Evolutionary conservation across 805 yeast species (phyloP).

Genomic region (Saccharomycopsis javanensis): DNA sequence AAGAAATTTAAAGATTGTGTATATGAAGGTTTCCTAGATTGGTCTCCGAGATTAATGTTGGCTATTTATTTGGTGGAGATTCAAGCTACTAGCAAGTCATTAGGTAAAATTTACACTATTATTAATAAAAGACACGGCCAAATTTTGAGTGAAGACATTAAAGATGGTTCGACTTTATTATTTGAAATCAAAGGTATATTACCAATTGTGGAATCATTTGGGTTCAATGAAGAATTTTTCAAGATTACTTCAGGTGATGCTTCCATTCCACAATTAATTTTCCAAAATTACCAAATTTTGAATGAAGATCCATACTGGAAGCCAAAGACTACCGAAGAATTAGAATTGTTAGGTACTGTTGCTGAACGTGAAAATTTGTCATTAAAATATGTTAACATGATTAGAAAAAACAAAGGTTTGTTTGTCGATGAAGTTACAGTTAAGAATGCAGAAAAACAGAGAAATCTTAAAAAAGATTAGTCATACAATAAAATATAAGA

Average conservation of each 20-base stretch:
- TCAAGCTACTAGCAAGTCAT: conserved; percentile 88
- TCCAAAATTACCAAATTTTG: conserved; percentile 76
- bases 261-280: conserved; percentile 91
- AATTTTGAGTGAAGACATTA: conserved; percentile 86
- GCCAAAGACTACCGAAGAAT: conserved; percentile 93
- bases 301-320: conserved; percentile 98
- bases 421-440: conserved; percentile 85
- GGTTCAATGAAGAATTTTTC: conserved; percentile 89
- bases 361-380: conserved; percentile 93
- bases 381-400: conserved; percentile 68
- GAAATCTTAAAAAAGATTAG: conserved; percentile 69
- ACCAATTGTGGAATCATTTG: conserved; percentile 95
- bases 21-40: conserved; percentile 57
- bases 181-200: conserved; percentile 76
- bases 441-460: conserved; percentile 87
- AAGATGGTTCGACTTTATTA: conserved; percentile 89
- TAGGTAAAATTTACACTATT: conserved; percentile 93
- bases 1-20: conserved; percentile 65
- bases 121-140: conserved; percentile 82
- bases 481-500: neutral
- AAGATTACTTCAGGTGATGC: conserved; percentile 85
- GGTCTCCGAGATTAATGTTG: conserved; percentile 84
- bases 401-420: conserved; percentile 81
- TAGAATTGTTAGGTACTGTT: conserved; percentile 85
- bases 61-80: conserved; percentile 94